Evolutionary conservation across 495 filamentous ascomycete species (phyloP).

Genomic region (Xylaria castorea): DNA sequence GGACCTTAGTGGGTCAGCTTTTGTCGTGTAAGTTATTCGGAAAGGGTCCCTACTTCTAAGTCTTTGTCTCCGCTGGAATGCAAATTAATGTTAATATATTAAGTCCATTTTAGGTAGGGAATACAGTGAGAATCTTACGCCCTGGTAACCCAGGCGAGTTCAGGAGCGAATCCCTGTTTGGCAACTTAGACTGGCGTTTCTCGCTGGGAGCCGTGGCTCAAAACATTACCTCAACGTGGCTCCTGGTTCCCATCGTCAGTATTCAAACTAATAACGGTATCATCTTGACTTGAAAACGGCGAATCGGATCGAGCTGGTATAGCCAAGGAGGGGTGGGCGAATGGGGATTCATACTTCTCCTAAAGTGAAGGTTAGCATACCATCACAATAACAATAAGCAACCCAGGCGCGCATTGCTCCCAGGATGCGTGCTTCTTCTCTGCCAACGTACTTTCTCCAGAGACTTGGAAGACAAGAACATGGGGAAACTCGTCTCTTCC

Average conservation of each 20-base stretch:
- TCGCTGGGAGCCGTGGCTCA: too few relatives aligned
- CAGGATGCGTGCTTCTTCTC: neutral
- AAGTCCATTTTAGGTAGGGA: neutral
- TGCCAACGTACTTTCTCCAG: conserved; percentile 71
- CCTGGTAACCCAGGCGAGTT: conserved; percentile 98
- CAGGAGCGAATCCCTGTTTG: conserved; percentile 81
- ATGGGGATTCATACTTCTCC: conserved; percentile 26
- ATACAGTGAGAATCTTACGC: conserved; percentile 65
- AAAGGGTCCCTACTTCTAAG: conserved; percentile 62
- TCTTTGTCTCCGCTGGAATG: conserved; percentile 74
- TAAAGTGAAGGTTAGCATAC: conserved; percentile 18
- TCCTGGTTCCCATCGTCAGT: conserved; percentile 60
- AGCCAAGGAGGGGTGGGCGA: neutral
- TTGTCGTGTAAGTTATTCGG: neutral
- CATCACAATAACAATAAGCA: neutral
- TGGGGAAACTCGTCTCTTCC: conserved; percentile 92
- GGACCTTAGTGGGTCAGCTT: conserved; percentile 55
- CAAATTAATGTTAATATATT: conserved; percentile 23
- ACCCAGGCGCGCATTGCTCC: neutral
- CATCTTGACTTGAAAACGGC: neutral
- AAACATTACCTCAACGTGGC: conserved; percentile 73
- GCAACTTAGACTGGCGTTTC: conserved; percentile 1
- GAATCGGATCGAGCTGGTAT: neutral
- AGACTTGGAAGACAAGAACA: conserved; percentile 90
- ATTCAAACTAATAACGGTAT: neutral